phyloP scores from a whole-genome alignment of 495 filamentous ascomycete genomes.

The Tuber calosporum region DNA sequence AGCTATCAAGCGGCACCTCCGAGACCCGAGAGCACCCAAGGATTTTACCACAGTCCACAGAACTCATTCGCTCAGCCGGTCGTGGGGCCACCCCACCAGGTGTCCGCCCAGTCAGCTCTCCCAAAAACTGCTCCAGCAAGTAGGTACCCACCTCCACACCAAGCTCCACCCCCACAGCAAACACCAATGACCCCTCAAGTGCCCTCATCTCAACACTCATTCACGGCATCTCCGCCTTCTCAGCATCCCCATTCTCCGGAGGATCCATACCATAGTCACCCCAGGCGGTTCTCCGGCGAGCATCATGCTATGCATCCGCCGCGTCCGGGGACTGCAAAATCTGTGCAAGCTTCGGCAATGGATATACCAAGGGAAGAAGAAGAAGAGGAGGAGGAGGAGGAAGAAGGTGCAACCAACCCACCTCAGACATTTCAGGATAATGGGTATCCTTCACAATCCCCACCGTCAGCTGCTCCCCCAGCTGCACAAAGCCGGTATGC shows the following conservation, averaged over 20 bases:
- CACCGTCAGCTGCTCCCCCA: slow-evolving; percentile 12
- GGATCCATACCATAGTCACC: slow-evolving; percentile 17
- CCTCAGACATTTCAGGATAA: slow-evolving; percentile 10
- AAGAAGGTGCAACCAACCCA: slow-evolving; percentile 11
- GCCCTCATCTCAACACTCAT: not conserved
- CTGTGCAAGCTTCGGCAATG: slow-evolving; percentile 28
- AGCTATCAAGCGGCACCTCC: slow-evolving; percentile 18
- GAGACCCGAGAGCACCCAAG: slow-evolving; percentile 34
- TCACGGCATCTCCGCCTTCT: slow-evolving; percentile 8
- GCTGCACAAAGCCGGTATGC: slow-evolving; percentile 28
- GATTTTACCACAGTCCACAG: slow-evolving; percentile 33
- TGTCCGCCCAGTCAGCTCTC: slow-evolving; percentile 43
- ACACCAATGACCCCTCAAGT: slow-evolving; percentile 8
- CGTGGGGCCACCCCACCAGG: slow-evolving; percentile 18
- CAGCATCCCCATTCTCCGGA: slow-evolving; percentile 19
- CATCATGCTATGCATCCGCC: slow-evolving; percentile 38
- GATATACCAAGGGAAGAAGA: slow-evolving; percentile 41
- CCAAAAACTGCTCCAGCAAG: slow-evolving; percentile 43
- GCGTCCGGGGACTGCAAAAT: slow-evolving; percentile 37
- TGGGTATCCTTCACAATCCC: slow-evolving; percentile 3
- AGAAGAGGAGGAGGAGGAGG: slow-evolving; percentile 43
- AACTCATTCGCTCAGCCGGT: slow-evolving; percentile 18
- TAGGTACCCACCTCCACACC: slow-evolving; percentile 54
- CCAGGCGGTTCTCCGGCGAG: slow-evolving; percentile 27
- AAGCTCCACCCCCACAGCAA: slow-evolving; percentile 50